Evolutionary conservation across 495 filamentous ascomycete species (phyloP).

Genomic region (Talaromyces wortmannii): DNA sequence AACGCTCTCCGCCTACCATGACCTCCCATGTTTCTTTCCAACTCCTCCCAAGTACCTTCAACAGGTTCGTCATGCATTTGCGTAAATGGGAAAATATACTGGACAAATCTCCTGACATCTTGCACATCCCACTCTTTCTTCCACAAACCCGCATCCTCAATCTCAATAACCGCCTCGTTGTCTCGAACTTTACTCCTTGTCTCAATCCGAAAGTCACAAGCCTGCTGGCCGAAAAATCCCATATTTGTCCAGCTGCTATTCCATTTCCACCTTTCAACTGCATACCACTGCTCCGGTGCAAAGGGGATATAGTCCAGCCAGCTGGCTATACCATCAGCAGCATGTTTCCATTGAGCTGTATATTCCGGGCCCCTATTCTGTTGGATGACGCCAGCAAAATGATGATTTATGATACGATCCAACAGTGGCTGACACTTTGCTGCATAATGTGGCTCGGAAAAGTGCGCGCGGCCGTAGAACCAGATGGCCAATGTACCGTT

Average conservation of each 20-base stretch:
- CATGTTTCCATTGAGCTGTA: constrained; percentile 1
- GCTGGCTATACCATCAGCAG: constrained; percentile 10
- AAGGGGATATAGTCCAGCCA: constrained; percentile 19
- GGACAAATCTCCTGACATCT: constrained; percentile 2
- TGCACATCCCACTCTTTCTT: constrained; percentile 6
- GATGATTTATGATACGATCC: constrained; percentile 12
- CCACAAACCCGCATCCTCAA: constrained; percentile 6
- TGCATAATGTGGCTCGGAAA: constrained; percentile 5
- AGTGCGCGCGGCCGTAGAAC: constrained; percentile 22
- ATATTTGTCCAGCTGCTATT: constrained; percentile 10
- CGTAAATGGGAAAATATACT: constrained; percentile 6
- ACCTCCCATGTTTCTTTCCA: constrained; percentile 9
- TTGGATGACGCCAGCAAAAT: constrained; percentile 10
- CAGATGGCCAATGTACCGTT: constrained; percentile 21
- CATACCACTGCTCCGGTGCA: constrained; percentile 8
- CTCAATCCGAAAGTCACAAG: constrained; percentile 6
- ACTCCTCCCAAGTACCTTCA: constrained; percentile 8
- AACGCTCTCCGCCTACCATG: not conserved
- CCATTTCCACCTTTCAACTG: constrained; percentile 17
- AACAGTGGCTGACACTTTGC: constrained; percentile 2
- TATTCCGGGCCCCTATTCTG: constrained; percentile 3
- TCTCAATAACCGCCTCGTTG: constrained; percentile 5
- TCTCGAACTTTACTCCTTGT: not conserved
- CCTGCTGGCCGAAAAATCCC: constrained; percentile 10
- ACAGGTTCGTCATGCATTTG: constrained; percentile 3